Conservation (phyloP, 331 rosid genomes). For the Saraca asoca region DNA sequence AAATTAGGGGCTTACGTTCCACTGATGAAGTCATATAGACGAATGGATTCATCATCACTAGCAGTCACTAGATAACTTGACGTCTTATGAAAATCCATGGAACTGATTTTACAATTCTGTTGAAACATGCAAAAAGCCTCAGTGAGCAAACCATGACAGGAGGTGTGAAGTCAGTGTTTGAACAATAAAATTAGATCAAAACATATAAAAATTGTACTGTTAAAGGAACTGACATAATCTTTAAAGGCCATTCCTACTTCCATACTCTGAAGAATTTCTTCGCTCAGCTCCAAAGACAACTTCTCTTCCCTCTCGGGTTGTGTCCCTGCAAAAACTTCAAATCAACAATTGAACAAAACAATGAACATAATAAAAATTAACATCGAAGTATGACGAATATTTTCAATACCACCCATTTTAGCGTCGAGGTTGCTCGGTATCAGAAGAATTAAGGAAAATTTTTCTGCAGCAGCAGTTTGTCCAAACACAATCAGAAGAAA, state of each 20-base stretch:
- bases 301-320: slow-evolving; percentile 85
- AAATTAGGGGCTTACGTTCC: slow-evolving; percentile 62
- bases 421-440: not conserved
- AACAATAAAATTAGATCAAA: too few species aligned
- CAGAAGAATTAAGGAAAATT: too few species aligned
- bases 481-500: not conserved
- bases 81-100: slow-evolving; percentile 86
- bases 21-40: slow-evolving; percentile 74
- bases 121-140: not conserved
- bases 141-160: not conserved
- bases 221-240: slow-evolving; percentile 61
- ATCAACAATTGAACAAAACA: not conserved
- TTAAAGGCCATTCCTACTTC: slow-evolving; percentile 95
- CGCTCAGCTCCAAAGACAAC: slow-evolving; percentile 84
- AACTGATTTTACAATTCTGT: slow-evolving; percentile 86
- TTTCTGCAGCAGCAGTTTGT: not conserved
- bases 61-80: slow-evolving; percentile 88
- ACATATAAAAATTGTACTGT: not conserved
- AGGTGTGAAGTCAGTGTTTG: too few species aligned
- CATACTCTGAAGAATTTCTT: slow-evolving; percentile 95
- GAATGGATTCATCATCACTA: slow-evolving; percentile 92
- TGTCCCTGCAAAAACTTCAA: slow-evolving; percentile 41
- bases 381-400: not conserved
- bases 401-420: slow-evolving; percentile 43
- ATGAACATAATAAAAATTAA: not conserved